A percentile compares a stretch with the other conserved stretches of the same genome.
Conservation (phyloP, 1,284 basidiomycete species). For the Trametes polyzona region DNA sequence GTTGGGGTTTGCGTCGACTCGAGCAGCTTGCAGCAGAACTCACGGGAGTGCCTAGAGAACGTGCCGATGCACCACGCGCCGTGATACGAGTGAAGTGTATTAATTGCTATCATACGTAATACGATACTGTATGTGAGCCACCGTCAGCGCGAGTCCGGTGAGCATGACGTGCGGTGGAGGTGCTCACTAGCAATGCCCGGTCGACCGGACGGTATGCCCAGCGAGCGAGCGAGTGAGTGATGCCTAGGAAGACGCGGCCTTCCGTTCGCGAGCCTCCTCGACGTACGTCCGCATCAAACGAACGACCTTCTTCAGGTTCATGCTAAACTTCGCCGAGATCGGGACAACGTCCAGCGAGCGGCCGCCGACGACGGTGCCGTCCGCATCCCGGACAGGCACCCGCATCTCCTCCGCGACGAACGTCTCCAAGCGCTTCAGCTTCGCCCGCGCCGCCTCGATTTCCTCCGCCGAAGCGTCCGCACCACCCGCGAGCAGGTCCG, state of each 20-base stretch:
- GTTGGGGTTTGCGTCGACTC: too few species aligned
- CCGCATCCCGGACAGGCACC: conserved; percentile 27
- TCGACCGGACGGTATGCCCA: too few species aligned
- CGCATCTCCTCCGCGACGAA: conserved; percentile 57
- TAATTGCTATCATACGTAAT: too few species aligned
- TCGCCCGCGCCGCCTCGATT: conserved; percentile 59
- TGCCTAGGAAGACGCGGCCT: conserved; percentile 1
- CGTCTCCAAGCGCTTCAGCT: conserved; percentile 57
- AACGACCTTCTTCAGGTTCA: conserved; percentile 75
- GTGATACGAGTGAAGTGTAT: too few species aligned
- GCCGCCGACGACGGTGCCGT: conserved; percentile 38
- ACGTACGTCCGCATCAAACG: conserved; percentile 68
- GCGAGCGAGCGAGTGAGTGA: too few species aligned
- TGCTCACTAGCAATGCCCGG: too few species aligned
- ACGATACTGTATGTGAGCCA: too few species aligned
- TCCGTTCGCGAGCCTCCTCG: conserved; percentile 48
- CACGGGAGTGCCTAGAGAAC: too few species aligned
- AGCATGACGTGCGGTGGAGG: too few species aligned
- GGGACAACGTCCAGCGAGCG: conserved; percentile 68
- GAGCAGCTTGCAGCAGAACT: too few species aligned
- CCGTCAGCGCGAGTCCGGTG: too few species aligned
- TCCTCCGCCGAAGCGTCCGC: conserved; percentile 38
- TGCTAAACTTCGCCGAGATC: conserved; percentile 79
- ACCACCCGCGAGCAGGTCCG: conserved; percentile 71
- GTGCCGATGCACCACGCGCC: too few species aligned